A percentile compares a stretch with the other conserved stretches of the same genome.
phyloP scores from a whole-genome alignment of 768 basidiomycete genomes.

The Russula emetica region DNA sequence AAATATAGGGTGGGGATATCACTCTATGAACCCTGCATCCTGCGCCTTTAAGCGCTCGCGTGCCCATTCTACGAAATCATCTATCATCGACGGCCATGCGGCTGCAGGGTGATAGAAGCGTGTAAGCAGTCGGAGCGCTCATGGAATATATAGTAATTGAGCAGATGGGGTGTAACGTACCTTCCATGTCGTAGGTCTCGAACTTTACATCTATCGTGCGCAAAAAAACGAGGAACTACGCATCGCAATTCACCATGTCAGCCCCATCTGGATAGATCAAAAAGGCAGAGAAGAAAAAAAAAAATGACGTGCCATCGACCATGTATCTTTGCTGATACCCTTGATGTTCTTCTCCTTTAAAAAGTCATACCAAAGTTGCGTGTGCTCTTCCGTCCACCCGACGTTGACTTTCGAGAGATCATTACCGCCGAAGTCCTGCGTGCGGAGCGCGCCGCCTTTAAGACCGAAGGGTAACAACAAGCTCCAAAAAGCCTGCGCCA shows the following conservation, averaged over 20 bases:
- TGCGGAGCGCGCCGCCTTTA: constrained; percentile 53
- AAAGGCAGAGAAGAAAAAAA: not conserved
- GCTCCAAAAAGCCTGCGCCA: constrained; percentile 71
- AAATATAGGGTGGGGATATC: not conserved
- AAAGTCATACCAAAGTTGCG: constrained; percentile 77
- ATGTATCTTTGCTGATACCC: constrained; percentile 85
- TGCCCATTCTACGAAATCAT: constrained; percentile 74
- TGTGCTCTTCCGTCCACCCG: constrained; percentile 63
- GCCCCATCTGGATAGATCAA: not conserved
- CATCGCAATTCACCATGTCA: not conserved
- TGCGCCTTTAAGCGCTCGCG: constrained; percentile 38
- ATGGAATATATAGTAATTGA: not conserved
- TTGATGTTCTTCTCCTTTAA: constrained; percentile 58
- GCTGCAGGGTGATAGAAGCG: constrained; percentile 40
- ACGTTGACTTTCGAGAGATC: constrained; percentile 35
- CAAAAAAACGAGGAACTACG: constrained; percentile 74
- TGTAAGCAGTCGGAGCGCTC: constrained; percentile 14
- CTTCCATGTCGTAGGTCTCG: constrained; percentile 69
- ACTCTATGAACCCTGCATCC: constrained; percentile 13
- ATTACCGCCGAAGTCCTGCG: constrained; percentile 46
- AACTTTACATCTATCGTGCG: constrained; percentile 71
- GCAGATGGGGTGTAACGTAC: constrained; percentile 36
- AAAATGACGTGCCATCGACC: constrained; percentile 69
- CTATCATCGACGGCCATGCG: constrained; percentile 85
- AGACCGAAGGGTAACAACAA: constrained; percentile 74